These are phyloP conservation scores for Coleophoma crateriformis DNA, from an alignment of 2,329 filamentous ascomycete genomes.

Conservation along the genomic window DNA sequence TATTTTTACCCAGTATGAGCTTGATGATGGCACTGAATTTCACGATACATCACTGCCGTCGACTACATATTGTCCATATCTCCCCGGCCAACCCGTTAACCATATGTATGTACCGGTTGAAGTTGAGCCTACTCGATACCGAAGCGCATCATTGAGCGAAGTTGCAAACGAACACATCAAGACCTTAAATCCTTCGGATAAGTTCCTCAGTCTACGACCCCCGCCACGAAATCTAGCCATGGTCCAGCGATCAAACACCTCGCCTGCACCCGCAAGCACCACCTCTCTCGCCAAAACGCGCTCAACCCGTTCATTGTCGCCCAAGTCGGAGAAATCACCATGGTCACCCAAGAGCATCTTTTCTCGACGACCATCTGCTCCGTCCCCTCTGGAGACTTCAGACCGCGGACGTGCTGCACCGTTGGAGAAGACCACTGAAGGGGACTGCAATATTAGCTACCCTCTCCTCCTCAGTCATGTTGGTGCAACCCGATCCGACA, in stretches of 20 bases:
- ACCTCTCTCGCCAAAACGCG: conserved; percentile 17
- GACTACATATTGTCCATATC: conserved; percentile 75
- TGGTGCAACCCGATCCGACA: conserved; percentile 6
- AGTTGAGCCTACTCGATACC: conserved; percentile 46
- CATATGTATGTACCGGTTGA: conserved; percentile 76
- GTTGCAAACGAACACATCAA: conserved; percentile 53
- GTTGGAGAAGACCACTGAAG: conserved; percentile 7
- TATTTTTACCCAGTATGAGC: conserved; percentile 59
- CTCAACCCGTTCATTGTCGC: conserved; percentile 20
- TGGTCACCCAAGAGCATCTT: conserved; percentile 24
- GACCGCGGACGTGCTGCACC: conserved; percentile 17
- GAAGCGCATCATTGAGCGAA: conserved; percentile 62
- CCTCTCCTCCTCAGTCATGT: conserved; percentile 3
- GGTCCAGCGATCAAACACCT: conserved; percentile 38
- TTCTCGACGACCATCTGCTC: conserved; percentile 14
- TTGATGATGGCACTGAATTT: conserved; percentile 72
- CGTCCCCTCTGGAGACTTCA: conserved; percentile 3
- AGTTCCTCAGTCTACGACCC: conserved; percentile 64
- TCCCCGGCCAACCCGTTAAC: conserved; percentile 86
- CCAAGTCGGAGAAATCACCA: conserved; percentile 16
- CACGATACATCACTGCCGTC: conserved; percentile 67
- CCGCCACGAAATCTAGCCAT: conserved; percentile 41
- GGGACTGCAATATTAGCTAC: conserved; percentile 5
- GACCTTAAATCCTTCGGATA: conserved; percentile 75
- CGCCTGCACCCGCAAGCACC: conserved; percentile 23